Conservation (phyloP, 2,329 filamentous ascomycete genomes). For the Exophiala mesophila region DNA sequence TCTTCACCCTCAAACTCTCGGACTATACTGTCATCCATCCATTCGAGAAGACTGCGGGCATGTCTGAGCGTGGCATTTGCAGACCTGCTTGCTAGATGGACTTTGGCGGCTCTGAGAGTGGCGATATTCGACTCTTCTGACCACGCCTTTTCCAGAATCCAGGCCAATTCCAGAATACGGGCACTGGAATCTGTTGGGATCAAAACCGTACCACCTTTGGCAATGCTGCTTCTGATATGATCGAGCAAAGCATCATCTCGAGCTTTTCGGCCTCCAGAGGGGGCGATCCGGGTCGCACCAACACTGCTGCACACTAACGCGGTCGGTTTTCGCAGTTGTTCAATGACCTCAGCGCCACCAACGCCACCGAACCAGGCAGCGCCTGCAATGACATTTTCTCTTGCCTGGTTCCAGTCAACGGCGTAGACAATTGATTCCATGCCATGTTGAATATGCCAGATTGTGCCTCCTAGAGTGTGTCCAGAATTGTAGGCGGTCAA, state of each 20-base stretch:
- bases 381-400: slow-evolving; percentile 88
- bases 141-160: slow-evolving; percentile 90
- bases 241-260: slow-evolving; percentile 81
- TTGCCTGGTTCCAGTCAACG: slow-evolving; percentile 96
- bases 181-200: slow-evolving; percentile 94
- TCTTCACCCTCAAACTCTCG: slow-evolving; percentile 70
- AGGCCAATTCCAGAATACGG: slow-evolving; percentile 86
- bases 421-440: slow-evolving; percentile 96
- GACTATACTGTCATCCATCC: slow-evolving; percentile 97
- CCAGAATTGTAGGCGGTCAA: slow-evolving; percentile 96
- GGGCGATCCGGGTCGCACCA: slow-evolving; percentile 66
- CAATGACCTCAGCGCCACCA: slow-evolving; percentile 82
- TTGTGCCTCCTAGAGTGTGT: slow-evolving; percentile 91
- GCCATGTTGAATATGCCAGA: slow-evolving; percentile 98
- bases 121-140: slow-evolving; percentile 52
- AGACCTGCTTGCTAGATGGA: slow-evolving; percentile 83
- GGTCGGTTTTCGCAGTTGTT: slow-evolving; percentile 87
- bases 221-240: slow-evolving; percentile 72
- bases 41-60: slow-evolving; percentile 92
- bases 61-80: slow-evolving; percentile 85
- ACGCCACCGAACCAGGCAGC: slow-evolving; percentile 88
- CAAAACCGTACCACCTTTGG: slow-evolving; percentile 80
- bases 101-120: slow-evolving; percentile 47
- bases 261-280: slow-evolving; percentile 68
- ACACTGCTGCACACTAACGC: slow-evolving; percentile 88